Conservation (phyloP, 768 basidiomycete species). For the Hebeloma cylindrosporum region DNA sequence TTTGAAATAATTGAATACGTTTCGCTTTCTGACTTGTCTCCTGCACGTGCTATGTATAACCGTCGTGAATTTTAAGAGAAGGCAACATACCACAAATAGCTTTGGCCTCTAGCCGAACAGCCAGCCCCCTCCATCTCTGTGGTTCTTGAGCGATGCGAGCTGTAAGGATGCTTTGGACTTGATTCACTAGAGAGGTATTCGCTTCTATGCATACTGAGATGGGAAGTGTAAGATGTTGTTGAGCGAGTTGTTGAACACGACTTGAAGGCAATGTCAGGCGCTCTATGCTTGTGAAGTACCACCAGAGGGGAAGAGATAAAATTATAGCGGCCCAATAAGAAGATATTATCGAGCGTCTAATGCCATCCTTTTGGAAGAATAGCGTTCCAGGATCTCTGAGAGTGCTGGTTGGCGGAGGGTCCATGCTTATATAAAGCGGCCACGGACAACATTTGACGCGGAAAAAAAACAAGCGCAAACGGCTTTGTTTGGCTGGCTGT, state of each 20-base stretch:
- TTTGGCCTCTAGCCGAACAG: constrained; percentile 31
- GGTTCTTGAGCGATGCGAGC: constrained; percentile 9
- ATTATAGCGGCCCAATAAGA: constrained; percentile 81
- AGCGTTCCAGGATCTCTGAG: constrained; percentile 50
- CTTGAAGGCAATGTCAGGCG: constrained; percentile 69
- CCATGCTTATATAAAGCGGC: constrained; percentile 21
- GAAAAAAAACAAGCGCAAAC: constrained; percentile 26
- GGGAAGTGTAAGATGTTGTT: constrained; percentile 46
- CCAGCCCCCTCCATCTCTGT: constrained; percentile 45
- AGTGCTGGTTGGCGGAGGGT: constrained; percentile 16
- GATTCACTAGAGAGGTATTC: constrained; percentile 10
- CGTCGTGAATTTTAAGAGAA: background rate
- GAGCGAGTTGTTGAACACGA: constrained; percentile 54
- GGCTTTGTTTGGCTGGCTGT: constrained; percentile 25
- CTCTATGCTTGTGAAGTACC: constrained; percentile 88
- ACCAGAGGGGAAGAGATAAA: constrained; percentile 88
- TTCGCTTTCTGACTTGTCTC: constrained; percentile 4
- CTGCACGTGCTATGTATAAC: background rate
- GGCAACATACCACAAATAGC: constrained; percentile 35
- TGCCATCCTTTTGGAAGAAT: constrained; percentile 48
- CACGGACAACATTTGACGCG: constrained; percentile 11
- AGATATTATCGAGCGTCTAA: constrained; percentile 60
- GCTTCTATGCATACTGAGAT: constrained; percentile 42
- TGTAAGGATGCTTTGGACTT: constrained; percentile 8
- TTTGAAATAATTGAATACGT: constrained; percentile 12